Evolutionary conservation across 2,329 filamentous ascomycete genomes (phyloP).

Genomic region (Alternaria burnsii): DNA sequence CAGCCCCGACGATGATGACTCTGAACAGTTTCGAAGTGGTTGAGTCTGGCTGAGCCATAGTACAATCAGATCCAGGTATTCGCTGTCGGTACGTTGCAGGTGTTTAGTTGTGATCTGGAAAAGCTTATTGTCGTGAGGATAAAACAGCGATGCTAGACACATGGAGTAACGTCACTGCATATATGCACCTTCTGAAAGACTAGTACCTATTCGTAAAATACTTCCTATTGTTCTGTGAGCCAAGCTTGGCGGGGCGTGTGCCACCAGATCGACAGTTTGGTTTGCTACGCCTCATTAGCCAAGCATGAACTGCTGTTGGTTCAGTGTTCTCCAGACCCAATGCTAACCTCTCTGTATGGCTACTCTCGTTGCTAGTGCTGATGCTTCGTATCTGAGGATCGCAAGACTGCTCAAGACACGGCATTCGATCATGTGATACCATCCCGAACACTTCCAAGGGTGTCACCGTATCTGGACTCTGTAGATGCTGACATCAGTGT

Average conservation of each 20-base stretch:
- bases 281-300: not conserved
- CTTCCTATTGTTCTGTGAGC: not conserved
- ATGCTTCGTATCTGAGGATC: not conserved
- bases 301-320: not conserved
- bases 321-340: not conserved
- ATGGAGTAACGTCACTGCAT: not conserved
- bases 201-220: not conserved
- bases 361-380: not conserved
- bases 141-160: not conserved
- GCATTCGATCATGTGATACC: not conserved
- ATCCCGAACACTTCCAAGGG: not conserved
- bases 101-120: not conserved
- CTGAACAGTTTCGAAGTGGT: conserved; percentile 19
- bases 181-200: not conserved
- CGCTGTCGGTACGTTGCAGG: not conserved
- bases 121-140: not conserved
- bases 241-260: not conserved
- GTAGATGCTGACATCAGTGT: not conserved
- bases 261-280: not conserved
- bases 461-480: not conserved
- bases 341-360: not conserved
- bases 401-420: not conserved
- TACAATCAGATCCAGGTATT: not conserved
- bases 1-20: conserved; percentile 30
- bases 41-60: not conserved